Evolutionary conservation across 331 rosid species (phyloP).

Genomic region (Quercus lobata): DNA sequence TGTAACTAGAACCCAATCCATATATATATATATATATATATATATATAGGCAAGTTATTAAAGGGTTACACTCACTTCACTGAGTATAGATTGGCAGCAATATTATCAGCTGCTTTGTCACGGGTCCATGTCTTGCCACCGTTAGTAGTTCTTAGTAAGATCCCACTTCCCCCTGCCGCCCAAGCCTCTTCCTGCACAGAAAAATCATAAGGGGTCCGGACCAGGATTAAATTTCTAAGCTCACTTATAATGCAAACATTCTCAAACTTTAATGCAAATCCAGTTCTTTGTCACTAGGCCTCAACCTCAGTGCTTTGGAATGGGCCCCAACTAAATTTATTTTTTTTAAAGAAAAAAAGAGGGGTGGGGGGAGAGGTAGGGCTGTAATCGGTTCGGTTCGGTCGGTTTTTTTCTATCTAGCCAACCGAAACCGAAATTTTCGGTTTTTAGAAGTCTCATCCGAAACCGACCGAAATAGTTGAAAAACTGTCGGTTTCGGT

Average conservation of each 20-base stretch:
- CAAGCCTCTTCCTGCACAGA: constrained; percentile 85
- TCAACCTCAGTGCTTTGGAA: neutral
- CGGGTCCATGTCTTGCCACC: constrained; percentile 96
- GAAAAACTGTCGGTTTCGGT: too few species aligned
- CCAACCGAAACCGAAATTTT: too few species aligned
- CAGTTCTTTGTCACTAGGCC: neutral
- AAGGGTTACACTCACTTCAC: constrained; percentile 69
- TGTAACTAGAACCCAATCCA: too few species aligned
- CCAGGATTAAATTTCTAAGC: neutral
- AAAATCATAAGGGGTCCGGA: neutral
- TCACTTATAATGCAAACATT: neutral
- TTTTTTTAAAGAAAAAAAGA: too few species aligned
- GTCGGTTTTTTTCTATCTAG: too few species aligned
- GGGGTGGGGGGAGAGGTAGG: too few species aligned
- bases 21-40: neutral
- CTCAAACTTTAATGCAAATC: neutral
- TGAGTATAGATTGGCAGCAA: constrained; percentile 93
- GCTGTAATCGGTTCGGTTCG: too few species aligned
- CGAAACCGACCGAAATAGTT: too few species aligned
- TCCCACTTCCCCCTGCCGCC: constrained; percentile 99
- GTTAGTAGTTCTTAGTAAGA: constrained; percentile 78
- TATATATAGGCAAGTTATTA: neutral
- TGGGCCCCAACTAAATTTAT: neutral
- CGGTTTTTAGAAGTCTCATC: too few species aligned
- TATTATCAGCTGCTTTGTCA: constrained; percentile 96